Evolutionary conservation across 352 stramenopile genomes (phyloP), one percentile per base, ranked within the genome.

Genomic region (Globisporangium yorkense): DNA sequence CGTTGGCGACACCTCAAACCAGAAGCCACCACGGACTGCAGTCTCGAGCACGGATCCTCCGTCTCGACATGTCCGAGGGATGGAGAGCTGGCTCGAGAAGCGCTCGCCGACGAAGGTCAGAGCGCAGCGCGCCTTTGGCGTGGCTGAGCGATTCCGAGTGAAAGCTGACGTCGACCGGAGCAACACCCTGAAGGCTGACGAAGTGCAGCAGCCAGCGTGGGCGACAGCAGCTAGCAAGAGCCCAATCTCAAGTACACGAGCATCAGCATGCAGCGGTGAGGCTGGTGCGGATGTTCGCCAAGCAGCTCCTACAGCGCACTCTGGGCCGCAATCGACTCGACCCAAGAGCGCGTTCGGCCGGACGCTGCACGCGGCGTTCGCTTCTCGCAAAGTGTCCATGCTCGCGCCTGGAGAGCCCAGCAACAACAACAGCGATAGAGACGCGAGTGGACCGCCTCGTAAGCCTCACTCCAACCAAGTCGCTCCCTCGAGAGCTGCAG

Each of bases 51-150:
- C 9, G 7, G n/a, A 16, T 40, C 24, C 10, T 1, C 12, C 16
- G 18, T 8, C 20, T 21, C n/a, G 27, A 20, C 27, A 68, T 4
- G 71, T 87, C 5, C 66, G 68, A 40, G 74, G 72, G 1, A 66
- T 82, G 18, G 62, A 75, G 10, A 62, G 56, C 1, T 84, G 77
- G 72, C 58, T 87, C 10, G 47, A 70, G 40, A 73, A 67, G 41
- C 64, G 57, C 3, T 59, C 66, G 15, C 56, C 49, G 0, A 56
- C 62, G n/a, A 33, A n/a, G 16, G 21, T 27, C 2, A 16, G n/a
- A 43, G 39, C 20, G 8, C 20, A 16, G 8, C 9, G 54, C 43
- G 63, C 59, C 5, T 64, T 66, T 13, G 43, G 48, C 10, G 54
- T 55, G 3, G 16, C 59, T 0, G 29, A 46, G 8, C 61, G 61